phyloP scores from a whole-genome alignment of 2,329 filamentous ascomycete genomes.

The Metarhizium humberi region DNA sequence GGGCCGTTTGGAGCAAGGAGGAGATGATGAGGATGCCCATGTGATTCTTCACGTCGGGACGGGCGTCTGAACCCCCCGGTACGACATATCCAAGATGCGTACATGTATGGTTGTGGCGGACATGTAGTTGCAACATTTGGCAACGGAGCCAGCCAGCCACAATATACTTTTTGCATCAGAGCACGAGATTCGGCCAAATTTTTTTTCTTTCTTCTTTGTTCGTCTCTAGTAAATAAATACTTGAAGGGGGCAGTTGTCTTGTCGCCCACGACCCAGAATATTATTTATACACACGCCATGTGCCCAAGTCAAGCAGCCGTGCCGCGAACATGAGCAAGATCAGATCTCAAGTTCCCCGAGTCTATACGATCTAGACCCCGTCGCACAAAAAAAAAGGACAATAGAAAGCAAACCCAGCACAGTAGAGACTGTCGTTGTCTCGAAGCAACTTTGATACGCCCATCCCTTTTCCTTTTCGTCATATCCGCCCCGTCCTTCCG shows the following conservation, averaged over 20 bases:
- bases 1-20: slow-evolving; percentile 66
- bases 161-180: too few species aligned
- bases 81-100: too few species aligned
- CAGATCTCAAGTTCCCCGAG: too few species aligned
- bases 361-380: not conserved
- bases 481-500: not conserved
- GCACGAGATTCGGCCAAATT: too few species aligned
- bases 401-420: not conserved
- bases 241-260: not conserved
- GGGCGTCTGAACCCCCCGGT: too few species aligned
- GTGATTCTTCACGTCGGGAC: slow-evolving; percentile 24
- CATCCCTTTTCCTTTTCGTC: not conserved
- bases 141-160: too few species aligned
- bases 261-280: not conserved
- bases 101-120: too few species aligned
- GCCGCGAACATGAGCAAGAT: too few species aligned
- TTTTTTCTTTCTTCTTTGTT: too few species aligned
- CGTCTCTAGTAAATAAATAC: too few species aligned
- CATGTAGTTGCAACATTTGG: too few species aligned
- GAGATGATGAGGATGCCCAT: slow-evolving; percentile 67
- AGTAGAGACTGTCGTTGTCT: too few species aligned
- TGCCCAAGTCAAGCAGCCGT: not conserved
- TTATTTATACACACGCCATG: not conserved
- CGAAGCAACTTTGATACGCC: not conserved
- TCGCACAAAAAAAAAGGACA: not conserved